These are phyloP conservation scores for Tolypocladium ovalisporum DNA, from an alignment of 2,329 filamentous ascomycete genomes.

Conservation along the genomic window DNA sequence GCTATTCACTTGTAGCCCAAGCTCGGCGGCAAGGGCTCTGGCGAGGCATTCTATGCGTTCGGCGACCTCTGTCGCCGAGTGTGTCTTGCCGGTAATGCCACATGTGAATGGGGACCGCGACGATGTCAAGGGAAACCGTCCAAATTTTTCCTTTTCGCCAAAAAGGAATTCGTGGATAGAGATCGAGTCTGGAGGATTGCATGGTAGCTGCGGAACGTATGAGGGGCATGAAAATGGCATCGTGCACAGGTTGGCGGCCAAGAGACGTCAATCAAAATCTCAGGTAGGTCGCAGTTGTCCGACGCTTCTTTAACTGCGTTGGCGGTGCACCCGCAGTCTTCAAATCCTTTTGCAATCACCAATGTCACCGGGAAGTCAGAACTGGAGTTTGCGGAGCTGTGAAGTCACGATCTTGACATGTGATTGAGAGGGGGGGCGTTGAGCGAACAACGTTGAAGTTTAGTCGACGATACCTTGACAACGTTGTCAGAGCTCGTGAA, in stretches of 20 bases:
- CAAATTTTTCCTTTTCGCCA: constrained; percentile 45
- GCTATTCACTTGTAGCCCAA: constrained; percentile 59
- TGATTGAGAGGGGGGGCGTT: no score
- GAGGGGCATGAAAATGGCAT: constrained; percentile 9
- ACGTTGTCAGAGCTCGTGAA: background rate
- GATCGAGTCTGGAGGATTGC: constrained; percentile 45
- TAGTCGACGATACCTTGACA: background rate
- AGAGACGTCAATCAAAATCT: background rate
- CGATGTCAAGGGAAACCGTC: constrained; percentile 45
- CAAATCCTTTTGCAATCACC: background rate
- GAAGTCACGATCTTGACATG: background rate
- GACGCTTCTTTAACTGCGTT: background rate
- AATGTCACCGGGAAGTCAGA: background rate
- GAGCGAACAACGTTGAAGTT: background rate
- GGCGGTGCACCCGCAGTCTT: background rate
- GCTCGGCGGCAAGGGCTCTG: constrained; percentile 49
- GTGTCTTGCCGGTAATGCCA: constrained; percentile 54
- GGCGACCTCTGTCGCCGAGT: constrained; percentile 49
- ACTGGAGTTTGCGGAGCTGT: background rate
- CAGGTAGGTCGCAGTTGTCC: background rate
- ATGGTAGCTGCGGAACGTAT: constrained; percentile 6
- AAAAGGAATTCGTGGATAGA: constrained; percentile 62
- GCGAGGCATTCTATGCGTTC: constrained; percentile 50
- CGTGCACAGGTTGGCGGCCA: background rate
- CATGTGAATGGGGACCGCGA: constrained; percentile 62